Conservation (phyloP, 1,139 yeast genomes). For the Saccharomyces hybrid region DNA sequence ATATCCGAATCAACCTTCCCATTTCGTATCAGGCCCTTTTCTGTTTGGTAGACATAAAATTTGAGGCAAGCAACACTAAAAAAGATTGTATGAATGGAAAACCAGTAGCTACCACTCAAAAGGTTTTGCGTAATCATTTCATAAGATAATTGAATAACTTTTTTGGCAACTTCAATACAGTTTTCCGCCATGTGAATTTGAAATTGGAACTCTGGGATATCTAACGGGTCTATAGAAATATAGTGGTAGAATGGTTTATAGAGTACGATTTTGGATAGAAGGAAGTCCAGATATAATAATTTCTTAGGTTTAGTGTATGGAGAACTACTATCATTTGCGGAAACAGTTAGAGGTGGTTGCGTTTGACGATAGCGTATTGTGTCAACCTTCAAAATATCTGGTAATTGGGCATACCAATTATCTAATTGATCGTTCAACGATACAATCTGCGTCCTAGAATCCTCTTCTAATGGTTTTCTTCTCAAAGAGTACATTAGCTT, state of each 20-base stretch:
- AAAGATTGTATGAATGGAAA: slow-evolving; percentile 78
- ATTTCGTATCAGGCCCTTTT: slow-evolving; percentile 38
- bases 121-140: slow-evolving; percentile 64
- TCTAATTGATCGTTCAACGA: slow-evolving; percentile 60
- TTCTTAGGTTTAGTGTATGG: slow-evolving; percentile 55
- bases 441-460: slow-evolving; percentile 42
- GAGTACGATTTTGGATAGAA: slow-evolving; percentile 61
- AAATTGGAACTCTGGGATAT: slow-evolving; percentile 33
- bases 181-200: slow-evolving; percentile 53
- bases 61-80: slow-evolving; percentile 79
- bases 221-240: slow-evolving; percentile 12
- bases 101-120: slow-evolving; percentile 84
- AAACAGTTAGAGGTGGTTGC: slow-evolving; percentile 18
- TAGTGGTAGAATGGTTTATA: slow-evolving; percentile 70
- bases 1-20: slow-evolving; percentile 54
- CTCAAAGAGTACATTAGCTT: slow-evolving; percentile 37
- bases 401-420: slow-evolving; percentile 63
- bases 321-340: slow-evolving; percentile 32
- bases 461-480: slow-evolving; percentile 10
- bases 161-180: slow-evolving; percentile 74
- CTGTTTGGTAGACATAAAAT: slow-evolving; percentile 47
- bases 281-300: slow-evolving; percentile 54
- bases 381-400: slow-evolving; percentile 45
- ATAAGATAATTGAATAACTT: slow-evolving; percentile 69
- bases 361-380: slow-evolving; percentile 33